Evolutionary conservation across 2,329 filamentous ascomycete species (phyloP).

Genomic region (Microcyclosporella mali): DNA sequence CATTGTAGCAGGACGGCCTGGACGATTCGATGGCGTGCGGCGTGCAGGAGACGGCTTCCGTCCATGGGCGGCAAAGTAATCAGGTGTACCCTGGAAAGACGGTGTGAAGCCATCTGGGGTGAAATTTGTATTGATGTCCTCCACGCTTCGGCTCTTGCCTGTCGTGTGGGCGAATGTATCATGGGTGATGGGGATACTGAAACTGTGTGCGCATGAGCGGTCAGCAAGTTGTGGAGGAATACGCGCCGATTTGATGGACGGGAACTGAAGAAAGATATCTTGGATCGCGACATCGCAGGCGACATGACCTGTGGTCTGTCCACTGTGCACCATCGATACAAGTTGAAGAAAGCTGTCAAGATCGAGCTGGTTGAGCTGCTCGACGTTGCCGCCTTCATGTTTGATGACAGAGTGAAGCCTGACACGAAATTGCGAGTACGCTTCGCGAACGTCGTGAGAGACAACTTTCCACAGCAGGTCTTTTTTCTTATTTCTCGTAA

Average conservation of each 20-base stretch:
- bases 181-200: slow-evolving; percentile 25
- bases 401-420: background rate
- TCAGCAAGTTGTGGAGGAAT: slow-evolving; percentile 20
- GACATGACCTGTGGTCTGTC: slow-evolving; percentile 14
- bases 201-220: slow-evolving; percentile 22
- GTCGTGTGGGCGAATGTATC: slow-evolving; percentile 23
- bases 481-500: background rate
- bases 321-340: slow-evolving; percentile 17
- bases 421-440: slow-evolving; percentile 14
- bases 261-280: slow-evolving; percentile 14
- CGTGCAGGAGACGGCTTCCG: slow-evolving; percentile 14
- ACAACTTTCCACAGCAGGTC: slow-evolving; percentile 12
- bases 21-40: slow-evolving; percentile 10
- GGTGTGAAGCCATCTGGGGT: slow-evolving; percentile 37
- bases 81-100: slow-evolving; percentile 27
- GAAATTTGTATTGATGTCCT: slow-evolving; percentile 46
- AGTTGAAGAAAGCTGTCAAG: slow-evolving; percentile 23
- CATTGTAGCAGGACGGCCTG: slow-evolving; percentile 11
- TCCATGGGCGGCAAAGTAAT: slow-evolving; percentile 35
- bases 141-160: slow-evolving; percentile 43
- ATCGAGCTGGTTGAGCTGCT: slow-evolving; percentile 18
- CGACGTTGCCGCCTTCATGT: slow-evolving; percentile 6
- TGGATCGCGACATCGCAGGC: slow-evolving; percentile 14
- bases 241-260: slow-evolving; percentile 10
- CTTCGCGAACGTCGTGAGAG: slow-evolving; percentile 12